These are phyloP conservation scores for Digitaria exilis DNA, from an alignment of 202 grass and related monocot genomes.

Conservation along the genomic window DNA sequence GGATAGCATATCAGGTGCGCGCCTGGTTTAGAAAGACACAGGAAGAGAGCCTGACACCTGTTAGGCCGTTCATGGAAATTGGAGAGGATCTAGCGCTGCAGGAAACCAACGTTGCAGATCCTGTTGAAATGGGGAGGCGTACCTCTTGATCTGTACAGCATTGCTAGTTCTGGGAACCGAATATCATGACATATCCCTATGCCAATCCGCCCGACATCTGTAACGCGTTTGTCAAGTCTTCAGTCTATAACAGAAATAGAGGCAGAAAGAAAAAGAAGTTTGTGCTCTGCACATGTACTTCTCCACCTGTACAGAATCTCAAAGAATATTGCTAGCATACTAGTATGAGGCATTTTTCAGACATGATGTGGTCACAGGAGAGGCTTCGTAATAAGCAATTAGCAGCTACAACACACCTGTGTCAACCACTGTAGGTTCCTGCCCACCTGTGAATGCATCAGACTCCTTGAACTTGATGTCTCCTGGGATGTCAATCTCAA, in stretches of 20 bases:
- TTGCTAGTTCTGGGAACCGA: constrained; percentile 63
- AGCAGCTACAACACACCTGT: constrained; percentile 43
- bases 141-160: constrained; percentile 70
- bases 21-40: constrained; percentile 42
- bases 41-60: not conserved
- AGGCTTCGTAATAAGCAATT: not conserved
- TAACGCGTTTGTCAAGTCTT: not conserved
- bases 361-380: not conserved
- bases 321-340: not conserved
- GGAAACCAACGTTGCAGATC: not conserved
- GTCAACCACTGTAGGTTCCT: constrained; percentile 57
- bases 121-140: not conserved
- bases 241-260: not conserved
- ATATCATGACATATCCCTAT: constrained; percentile 81
- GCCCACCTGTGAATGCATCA: constrained; percentile 52
- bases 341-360: not conserved
- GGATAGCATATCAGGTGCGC: too few species aligned
- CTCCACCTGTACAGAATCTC: not conserved
- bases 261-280: too few species aligned
- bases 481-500: constrained; percentile 55
- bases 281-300: not conserved
- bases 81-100: not conserved
- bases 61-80: not conserved
- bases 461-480: constrained; percentile 59
- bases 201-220: constrained; percentile 68